phyloP scores from a whole-genome alignment of 805 yeast species.

The Cyberlindnera nakhonratchasimensis region DNA sequence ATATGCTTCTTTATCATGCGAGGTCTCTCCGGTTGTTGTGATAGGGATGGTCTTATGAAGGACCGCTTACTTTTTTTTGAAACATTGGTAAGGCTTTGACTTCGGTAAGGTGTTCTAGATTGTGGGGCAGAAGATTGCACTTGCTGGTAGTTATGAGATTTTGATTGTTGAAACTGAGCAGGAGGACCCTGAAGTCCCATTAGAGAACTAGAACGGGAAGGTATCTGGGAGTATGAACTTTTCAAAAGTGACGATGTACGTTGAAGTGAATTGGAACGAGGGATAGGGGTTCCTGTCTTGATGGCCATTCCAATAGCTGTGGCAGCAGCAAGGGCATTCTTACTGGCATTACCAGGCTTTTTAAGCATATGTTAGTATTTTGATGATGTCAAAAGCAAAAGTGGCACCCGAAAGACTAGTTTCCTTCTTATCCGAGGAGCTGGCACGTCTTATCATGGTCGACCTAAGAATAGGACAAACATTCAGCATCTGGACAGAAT shows the following conservation, averaged over 20 bases:
- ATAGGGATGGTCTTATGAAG: background rate
- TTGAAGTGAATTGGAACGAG: constrained; percentile 29
- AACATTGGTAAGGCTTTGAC: constrained; percentile 17
- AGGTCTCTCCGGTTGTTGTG: constrained; percentile 20
- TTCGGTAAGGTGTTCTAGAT: constrained; percentile 9
- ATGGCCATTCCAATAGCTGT: constrained; percentile 50
- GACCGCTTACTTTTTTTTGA: constrained; percentile 4
- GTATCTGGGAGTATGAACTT: constrained; percentile 7
- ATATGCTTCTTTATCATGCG: constrained; percentile 53
- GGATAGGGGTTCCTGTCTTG: constrained; percentile 31
- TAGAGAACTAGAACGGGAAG: constrained; percentile 22
- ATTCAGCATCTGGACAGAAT: background rate
- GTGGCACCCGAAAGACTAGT: no score
- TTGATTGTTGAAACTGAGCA: constrained; percentile 12
- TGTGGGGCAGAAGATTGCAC: constrained; percentile 2
- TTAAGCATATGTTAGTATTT: constrained; percentile 6
- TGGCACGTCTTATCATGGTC: no score
- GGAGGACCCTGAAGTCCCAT: constrained; percentile 25
- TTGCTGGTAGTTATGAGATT: no score
- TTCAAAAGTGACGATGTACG: constrained; percentile 23
- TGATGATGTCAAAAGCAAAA: background rate
- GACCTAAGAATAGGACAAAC: background rate
- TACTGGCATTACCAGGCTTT: constrained; percentile 32
- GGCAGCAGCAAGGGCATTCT: constrained; percentile 64
- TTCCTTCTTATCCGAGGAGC: background rate